Conservation (phyloP, 106 monocot genomes). For the Dendrobium chrysotoxum region DNA sequence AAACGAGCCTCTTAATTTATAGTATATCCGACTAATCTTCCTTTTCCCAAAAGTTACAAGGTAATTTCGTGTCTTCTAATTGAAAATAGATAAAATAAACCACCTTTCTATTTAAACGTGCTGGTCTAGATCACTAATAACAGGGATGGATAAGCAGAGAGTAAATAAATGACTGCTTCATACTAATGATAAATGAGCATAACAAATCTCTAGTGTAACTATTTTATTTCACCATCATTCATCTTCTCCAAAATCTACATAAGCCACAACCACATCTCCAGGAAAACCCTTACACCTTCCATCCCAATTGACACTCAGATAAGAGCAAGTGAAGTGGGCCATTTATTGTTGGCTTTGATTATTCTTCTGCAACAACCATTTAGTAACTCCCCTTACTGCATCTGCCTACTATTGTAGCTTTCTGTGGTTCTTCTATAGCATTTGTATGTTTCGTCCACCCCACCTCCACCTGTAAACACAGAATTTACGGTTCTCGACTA, state of each 20-base stretch:
- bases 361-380: neutral
- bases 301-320: neutral
- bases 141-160: neutral
- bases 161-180: neutral
- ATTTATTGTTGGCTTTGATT: neutral
- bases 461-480: no score
- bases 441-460: no score
- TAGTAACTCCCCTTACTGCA: neutral
- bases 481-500: no score
- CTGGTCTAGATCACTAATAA: neutral
- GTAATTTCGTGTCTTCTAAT: no score
- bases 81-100: neutral
- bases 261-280: no score
- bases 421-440: no score
- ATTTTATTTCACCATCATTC: neutral
- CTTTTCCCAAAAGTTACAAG: no score
- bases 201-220: neutral
- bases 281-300: no score
- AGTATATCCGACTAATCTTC: no score
- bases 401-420: no score
- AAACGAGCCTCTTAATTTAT: neutral
- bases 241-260: neutral
- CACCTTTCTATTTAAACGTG: neutral
- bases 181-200: neutral
- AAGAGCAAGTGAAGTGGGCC: neutral